Conservation (phyloP, 345 rosid species). For the Cochlearia excelsa region DNA sequence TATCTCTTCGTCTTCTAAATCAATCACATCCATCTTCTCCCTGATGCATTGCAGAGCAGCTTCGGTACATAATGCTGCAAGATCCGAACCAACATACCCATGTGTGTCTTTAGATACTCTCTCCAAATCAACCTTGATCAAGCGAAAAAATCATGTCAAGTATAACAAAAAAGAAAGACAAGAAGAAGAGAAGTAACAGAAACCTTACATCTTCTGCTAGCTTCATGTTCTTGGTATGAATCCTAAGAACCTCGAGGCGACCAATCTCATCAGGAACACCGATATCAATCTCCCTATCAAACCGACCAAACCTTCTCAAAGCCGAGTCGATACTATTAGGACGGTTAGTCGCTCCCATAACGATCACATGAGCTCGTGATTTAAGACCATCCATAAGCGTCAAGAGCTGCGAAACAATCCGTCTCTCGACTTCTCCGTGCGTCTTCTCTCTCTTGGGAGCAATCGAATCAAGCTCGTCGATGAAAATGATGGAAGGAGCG, state of each 20-base stretch:
- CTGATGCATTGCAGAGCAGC: constrained; percentile 72
- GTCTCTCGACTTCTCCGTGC: constrained; percentile 59
- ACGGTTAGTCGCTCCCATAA: constrained; percentile 95
- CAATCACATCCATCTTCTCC: constrained; percentile 75
- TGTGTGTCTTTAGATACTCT: constrained; percentile 55
- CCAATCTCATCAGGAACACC: constrained; percentile 98
- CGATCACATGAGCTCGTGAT: constrained; percentile 84
- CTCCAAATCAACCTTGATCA: constrained; percentile 50
- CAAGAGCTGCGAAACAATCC: constrained; percentile 63
- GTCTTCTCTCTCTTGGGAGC: constrained; percentile 76
- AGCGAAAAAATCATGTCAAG: constrained; percentile 3
- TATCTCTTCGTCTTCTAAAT: constrained; percentile 61
- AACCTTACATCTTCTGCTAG: constrained; percentile 70
- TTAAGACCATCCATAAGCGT: constrained; percentile 98
- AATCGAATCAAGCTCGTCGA: constrained; percentile 65
- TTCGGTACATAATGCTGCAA: constrained; percentile 71
- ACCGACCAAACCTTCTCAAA: constrained; percentile 86
- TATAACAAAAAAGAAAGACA: background rate
- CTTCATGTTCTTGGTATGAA: constrained; percentile 97
- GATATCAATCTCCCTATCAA: constrained; percentile 90
- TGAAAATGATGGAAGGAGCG: constrained; percentile 49
- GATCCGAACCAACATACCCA: constrained; percentile 69
- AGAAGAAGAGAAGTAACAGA: background rate
- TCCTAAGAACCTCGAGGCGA: constrained; percentile 94
- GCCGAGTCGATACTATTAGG: constrained; percentile 95